Conservation (phyloP, 2,329 filamentous ascomycete species). For the Bipolaris oryzae region DNA sequence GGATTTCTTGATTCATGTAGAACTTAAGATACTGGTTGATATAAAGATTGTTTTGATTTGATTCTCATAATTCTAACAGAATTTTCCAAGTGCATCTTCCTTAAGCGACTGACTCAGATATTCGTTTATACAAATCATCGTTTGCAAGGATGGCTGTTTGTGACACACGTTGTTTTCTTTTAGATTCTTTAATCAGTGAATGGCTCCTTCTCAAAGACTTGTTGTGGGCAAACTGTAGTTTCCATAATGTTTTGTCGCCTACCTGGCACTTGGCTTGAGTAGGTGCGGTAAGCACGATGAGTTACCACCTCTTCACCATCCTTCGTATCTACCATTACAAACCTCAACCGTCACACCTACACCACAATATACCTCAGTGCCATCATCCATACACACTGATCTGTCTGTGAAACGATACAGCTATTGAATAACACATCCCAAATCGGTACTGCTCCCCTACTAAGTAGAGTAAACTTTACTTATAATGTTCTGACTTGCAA, state of each 20-base stretch:
- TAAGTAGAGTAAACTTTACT: not conserved
- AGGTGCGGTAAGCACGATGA: not conserved
- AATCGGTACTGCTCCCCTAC: not conserved
- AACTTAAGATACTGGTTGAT: not conserved
- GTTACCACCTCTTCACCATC: not conserved
- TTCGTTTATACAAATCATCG: not conserved
- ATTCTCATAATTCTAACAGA: not conserved
- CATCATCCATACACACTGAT: not conserved
- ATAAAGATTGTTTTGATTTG: not conserved
- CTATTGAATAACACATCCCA: not conserved
- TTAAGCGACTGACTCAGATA: not conserved
- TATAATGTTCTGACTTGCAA: not conserved
- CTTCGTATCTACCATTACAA: not conserved
- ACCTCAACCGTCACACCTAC: not conserved
- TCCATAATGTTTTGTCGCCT: not conserved
- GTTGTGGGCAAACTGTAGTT: not conserved
- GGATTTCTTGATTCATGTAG: not conserved
- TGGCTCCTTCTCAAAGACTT: not conserved
- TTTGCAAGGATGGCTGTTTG: not conserved
- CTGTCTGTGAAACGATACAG: not conserved
- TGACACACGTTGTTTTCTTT: too few species aligned
- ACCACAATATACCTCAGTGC: not conserved
- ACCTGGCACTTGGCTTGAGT: not conserved
- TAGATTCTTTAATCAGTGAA: not conserved
- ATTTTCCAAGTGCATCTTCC: not conserved